These are phyloP conservation scores for Drechslera avenae DNA, from an alignment of 2,329 filamentous ascomycete species.

Conservation along the genomic window DNA sequence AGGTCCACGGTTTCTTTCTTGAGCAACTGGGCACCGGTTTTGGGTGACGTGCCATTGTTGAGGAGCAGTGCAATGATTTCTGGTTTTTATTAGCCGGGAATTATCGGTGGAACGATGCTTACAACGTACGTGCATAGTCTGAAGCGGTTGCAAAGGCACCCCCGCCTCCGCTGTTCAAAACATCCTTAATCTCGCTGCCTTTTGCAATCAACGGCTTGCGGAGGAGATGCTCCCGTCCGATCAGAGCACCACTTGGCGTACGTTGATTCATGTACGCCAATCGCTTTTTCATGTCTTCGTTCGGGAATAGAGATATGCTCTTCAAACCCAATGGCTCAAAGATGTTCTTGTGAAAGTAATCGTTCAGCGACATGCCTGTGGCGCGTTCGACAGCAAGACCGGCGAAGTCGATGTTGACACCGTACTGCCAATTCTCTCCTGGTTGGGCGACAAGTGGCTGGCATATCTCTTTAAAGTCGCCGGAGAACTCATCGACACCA, in stretches of 20 bases:
- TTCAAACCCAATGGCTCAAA: constrained; percentile 52
- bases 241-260: constrained; percentile 49
- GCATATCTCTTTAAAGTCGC: constrained; percentile 57
- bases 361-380: constrained; percentile 51
- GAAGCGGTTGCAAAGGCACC: constrained; percentile 64
- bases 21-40: constrained; percentile 60
- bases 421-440: constrained; percentile 64
- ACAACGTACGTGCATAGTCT: constrained; percentile 62
- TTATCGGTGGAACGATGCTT: background rate
- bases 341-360: constrained; percentile 53
- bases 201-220: constrained; percentile 55
- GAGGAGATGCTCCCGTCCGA: constrained; percentile 57
- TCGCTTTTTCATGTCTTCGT: constrained; percentile 58
- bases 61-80: constrained; percentile 66
- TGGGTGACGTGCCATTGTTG: constrained; percentile 66
- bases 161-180: constrained; percentile 65
- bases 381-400: constrained; percentile 53
- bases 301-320: constrained; percentile 63
- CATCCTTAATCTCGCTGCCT: constrained; percentile 47
- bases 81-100: constrained; percentile 31
- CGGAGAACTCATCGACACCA: constrained; percentile 65
- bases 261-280: constrained; percentile 63
- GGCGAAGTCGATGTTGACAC: constrained; percentile 54
- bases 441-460: constrained; percentile 66
- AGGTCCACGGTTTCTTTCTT: constrained; percentile 62